A percentile compares a stretch with the other conserved stretches of the same genome.
These are phyloP conservation scores for Pseudoperonospora humuli DNA, from an alignment of 352 stramenopile species.

Conservation along the genomic window DNA sequence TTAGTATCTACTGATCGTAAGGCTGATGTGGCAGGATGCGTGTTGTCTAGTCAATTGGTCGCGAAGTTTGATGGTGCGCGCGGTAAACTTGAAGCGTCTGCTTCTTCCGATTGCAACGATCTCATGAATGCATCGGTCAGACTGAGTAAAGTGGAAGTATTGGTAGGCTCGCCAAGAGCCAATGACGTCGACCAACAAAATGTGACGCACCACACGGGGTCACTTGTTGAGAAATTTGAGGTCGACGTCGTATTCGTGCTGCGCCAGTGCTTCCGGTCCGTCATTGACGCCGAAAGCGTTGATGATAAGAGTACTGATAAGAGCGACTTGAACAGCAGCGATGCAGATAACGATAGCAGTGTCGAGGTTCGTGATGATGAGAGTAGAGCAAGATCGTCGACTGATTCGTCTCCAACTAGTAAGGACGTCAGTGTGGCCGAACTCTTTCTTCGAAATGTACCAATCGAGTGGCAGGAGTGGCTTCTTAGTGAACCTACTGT, in stretches of 20 bases:
- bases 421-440: conserved; percentile 11
- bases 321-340: conserved; percentile 11
- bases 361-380: conserved; percentile 8
- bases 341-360: conserved; percentile 1
- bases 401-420: not conserved
- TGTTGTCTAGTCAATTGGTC: conserved; percentile 34
- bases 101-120: conserved; percentile 9
- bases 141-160: conserved; percentile 31
- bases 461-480: conserved; percentile 44
- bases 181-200: conserved; percentile 12
- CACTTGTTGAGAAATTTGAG: conserved; percentile 45
- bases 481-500: conserved; percentile 31
- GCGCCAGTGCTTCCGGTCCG: conserved; percentile 23
- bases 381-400: conserved; percentile 8
- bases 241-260: conserved; percentile 21
- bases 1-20: conserved; percentile 57
- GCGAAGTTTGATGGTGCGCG: conserved; percentile 21
- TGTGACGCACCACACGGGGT: conserved; percentile 24
- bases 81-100: conserved; percentile 1
- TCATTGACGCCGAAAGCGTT: conserved; percentile 12
- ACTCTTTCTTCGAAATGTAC: conserved; percentile 25
- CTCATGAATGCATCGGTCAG: conserved; percentile 22
- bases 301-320: conserved; percentile 19
- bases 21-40: conserved; percentile 41
- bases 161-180: conserved; percentile 20